Evolutionary conservation across 176 grass and related monocot genomes (phyloP).

Genomic region (Aegilops speltoides): DNA sequence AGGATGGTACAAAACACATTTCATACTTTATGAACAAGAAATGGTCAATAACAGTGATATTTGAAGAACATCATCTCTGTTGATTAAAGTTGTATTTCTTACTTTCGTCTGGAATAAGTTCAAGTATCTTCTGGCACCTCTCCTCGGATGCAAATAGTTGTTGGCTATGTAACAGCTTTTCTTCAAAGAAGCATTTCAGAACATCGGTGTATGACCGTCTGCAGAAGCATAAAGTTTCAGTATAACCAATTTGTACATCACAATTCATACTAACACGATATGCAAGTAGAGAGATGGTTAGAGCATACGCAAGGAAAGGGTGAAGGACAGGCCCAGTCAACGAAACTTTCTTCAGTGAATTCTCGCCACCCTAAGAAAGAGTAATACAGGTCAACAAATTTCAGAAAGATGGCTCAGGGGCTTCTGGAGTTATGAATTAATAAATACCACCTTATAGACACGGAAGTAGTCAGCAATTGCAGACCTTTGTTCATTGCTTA

Average conservation of each 20-base stretch:
- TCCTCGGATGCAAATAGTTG: slow-evolving; percentile 76
- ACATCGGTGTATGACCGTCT: slow-evolving; percentile 89
- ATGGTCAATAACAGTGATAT: background rate
- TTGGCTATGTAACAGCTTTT: slow-evolving; percentile 61
- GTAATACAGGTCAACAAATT: background rate
- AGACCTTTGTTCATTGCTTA: slow-evolving; percentile 88
- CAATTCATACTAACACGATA: slow-evolving; percentile 1
- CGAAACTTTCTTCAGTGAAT: slow-evolving; percentile 75
- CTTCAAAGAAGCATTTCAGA: slow-evolving; percentile 79
- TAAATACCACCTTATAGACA: slow-evolving; percentile 75
- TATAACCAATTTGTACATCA: slow-evolving; percentile 13
- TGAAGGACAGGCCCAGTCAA: slow-evolving; percentile 73
- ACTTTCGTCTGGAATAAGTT: slow-evolving; percentile 87
- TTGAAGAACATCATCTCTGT: background rate
- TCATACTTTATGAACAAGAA: background rate
- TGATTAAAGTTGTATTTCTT: slow-evolving; percentile 20
- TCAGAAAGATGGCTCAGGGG: background rate
- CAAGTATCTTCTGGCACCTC: slow-evolving; percentile 82
- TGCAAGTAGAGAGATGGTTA: slow-evolving; percentile 2
- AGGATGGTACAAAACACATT: slow-evolving; percentile 23
- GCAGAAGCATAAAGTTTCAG: slow-evolving; percentile 17
- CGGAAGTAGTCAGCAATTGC: slow-evolving; percentile 82
- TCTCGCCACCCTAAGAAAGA: slow-evolving; percentile 73
- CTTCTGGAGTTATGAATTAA: background rate
- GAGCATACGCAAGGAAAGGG: slow-evolving; percentile 80